Evolutionary conservation across 495 filamentous ascomycete species (phyloP).

Genomic region (Neurospora africana): DNA sequence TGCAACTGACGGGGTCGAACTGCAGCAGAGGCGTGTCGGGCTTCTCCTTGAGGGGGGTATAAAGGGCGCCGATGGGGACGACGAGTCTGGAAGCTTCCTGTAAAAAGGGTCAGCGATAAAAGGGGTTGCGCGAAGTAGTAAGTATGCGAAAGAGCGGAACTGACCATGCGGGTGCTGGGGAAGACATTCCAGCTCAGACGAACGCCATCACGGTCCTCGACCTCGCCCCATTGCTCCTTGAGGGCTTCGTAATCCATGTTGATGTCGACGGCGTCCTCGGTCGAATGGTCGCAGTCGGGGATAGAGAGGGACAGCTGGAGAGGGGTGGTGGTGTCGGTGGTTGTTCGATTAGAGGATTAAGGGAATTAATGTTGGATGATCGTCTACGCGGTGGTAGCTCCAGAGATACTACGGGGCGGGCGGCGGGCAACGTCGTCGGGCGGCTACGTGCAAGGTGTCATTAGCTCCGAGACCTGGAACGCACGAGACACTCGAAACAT

Average conservation of each 20-base stretch:
- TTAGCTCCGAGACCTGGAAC: conserved; percentile 10
- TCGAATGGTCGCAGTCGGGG: neutral
- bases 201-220: conserved; percentile 94
- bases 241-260: conserved; percentile 50
- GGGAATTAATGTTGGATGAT: conserved; percentile 1
- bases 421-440: neutral
- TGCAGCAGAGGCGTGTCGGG: conserved; percentile 79
- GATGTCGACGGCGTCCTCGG: neutral
- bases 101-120: conserved; percentile 6
- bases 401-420: neutral
- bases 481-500: neutral
- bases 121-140: conserved; percentile 17
- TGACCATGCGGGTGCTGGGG: conserved; percentile 92
- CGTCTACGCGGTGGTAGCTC: neutral
- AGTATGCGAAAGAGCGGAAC: conserved; percentile 16
- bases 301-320: neutral
- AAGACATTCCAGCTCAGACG: conserved; percentile 99
- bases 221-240: conserved; percentile 96
- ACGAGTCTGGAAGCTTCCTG: conserved; percentile 96
- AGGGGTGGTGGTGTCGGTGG: neutral
- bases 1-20: conserved; percentile 97
- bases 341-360: neutral
- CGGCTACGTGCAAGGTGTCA: conserved; percentile 19
- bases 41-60: conserved; percentile 95
- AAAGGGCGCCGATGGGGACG: conserved; percentile 91